Base-by-base conservation (phyloP, 1,284 basidiomycete genomes). In the Apiotrichum sp. region DNA sequence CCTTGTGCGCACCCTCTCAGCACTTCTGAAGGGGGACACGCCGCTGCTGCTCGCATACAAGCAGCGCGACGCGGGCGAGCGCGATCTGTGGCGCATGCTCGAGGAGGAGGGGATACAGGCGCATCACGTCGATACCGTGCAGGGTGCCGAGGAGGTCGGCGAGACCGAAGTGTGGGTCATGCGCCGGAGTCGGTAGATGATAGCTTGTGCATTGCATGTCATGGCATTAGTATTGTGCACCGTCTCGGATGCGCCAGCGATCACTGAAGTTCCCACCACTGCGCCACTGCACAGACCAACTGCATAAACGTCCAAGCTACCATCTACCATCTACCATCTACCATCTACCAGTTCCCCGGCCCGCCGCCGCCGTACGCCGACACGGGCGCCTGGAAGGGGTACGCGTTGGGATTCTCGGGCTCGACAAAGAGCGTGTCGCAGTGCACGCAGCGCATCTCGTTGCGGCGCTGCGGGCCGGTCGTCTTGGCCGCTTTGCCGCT, bases 31-130 rank as follows among this genome's bases (percentile, higher is more conserved):
- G 9, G 56, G 0, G 4, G 53, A 5, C 13, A 13, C 40, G 16
- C 53, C 62, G 0, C 53, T 91, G 3, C 62, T 92, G 4, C 70
- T 93, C 40, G 88, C 86, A 3, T 92, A 91, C 78, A 91, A 93
- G 67, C 84, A 91, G 70, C 83, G 89, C 35, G 86, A 93, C 67
- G 66, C 77, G 0, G 82, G 81, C 0, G 90, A 93, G 73, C 77
- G 88, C 43, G 79, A 78, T 3, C 74, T 92, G 31, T 92, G 89
- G 88, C 74, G 76, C 6, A 79, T 83, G 76, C 74, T 80, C n/a
- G 65, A 71, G 14, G 75, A 76, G 0, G 75, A 60, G 5, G 69
- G 69, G 0, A 64, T 77, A 1, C 49, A 52, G 22, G 55, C 73
- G 62, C 61, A 62, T 5, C 31, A 80, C 29, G 84, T 91, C 1